Evolutionary conservation across 2,329 filamentous ascomycete species (phyloP).

Genomic region (Alternaria brassicicola): DNA sequence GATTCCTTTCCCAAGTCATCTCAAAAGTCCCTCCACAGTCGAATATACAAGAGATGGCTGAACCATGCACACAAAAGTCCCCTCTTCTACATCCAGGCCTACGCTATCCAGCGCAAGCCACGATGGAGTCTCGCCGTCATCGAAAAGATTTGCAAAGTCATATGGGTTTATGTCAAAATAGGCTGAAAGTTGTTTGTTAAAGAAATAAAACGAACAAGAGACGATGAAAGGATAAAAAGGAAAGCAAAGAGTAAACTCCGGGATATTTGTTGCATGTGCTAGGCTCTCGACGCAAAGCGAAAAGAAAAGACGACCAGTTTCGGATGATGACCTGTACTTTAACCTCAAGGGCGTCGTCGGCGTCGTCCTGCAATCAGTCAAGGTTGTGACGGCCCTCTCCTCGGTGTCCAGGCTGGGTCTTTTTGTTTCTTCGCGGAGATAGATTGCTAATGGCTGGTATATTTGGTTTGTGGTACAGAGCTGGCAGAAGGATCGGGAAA

Average conservation of each 20-base stretch:
- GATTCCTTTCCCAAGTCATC: not conserved
- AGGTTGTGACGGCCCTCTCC: slow-evolving; percentile 47
- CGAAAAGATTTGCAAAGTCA: slow-evolving; percentile 17
- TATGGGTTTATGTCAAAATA: slow-evolving; percentile 25
- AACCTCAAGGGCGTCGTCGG: slow-evolving; percentile 46
- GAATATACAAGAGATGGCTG: slow-evolving; percentile 5
- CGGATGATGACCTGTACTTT: slow-evolving; percentile 46
- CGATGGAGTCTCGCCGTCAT: not conserved
- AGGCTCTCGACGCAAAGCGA: slow-evolving; percentile 46
- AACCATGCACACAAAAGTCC: not conserved
- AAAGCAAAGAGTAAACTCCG: slow-evolving; percentile 5
- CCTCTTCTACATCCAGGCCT: not conserved
- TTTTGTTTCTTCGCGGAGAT: slow-evolving; percentile 43
- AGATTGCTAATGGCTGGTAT: slow-evolving; percentile 44
- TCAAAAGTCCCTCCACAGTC: not conserved
- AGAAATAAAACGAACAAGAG: slow-evolving; percentile 12
- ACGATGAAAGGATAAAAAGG: not conserved
- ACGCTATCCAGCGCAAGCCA: slow-evolving; percentile 4
- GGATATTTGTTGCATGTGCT: slow-evolving; percentile 17
- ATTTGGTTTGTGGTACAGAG: slow-evolving; percentile 45
- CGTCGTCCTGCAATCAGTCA: slow-evolving; percentile 19
- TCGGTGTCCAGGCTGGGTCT: slow-evolving; percentile 47
- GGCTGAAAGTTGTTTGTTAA: slow-evolving; percentile 14
- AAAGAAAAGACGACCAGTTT: slow-evolving; percentile 14
- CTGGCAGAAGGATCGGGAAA: slow-evolving; percentile 20